These are phyloP conservation scores for Penicillium sp. DNA, from an alignment of 2,329 filamentous ascomycete genomes.

Conservation along the genomic window DNA sequence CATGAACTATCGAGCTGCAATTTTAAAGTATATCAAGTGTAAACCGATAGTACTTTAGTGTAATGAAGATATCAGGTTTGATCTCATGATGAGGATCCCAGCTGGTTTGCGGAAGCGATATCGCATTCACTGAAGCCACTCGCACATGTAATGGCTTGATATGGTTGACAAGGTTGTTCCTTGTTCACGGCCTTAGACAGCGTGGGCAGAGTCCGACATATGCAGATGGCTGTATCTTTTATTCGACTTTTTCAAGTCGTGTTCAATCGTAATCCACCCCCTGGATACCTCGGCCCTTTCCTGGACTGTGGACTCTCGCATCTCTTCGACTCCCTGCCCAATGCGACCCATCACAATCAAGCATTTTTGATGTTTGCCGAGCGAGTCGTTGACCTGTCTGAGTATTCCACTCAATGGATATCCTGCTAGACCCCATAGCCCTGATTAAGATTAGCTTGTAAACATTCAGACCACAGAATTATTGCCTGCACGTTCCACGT, in stretches of 20 bases:
- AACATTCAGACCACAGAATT: not conserved
- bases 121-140: too few relatives aligned
- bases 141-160: too few relatives aligned
- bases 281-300: constrained; percentile 27
- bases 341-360: constrained; percentile 33
- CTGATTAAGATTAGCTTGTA: constrained; percentile 15
- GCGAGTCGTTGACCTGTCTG: constrained; percentile 33
- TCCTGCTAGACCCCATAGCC: constrained; percentile 35
- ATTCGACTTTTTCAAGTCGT: not conserved
- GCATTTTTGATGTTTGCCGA: constrained; percentile 30
- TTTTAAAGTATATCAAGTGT: too few relatives aligned
- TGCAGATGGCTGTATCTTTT: too few relatives aligned
- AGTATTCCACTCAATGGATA: constrained; percentile 38
- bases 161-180: too few relatives aligned
- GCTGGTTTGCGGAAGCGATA: too few relatives aligned
- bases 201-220: too few relatives aligned
- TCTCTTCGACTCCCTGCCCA: constrained; percentile 34
- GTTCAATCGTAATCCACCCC: constrained; percentile 16
- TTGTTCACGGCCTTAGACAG: too few relatives aligned
- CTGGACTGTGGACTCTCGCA: constrained; percentile 24
- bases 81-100: too few relatives aligned
- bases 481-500: constrained; percentile 34
- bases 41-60: too few relatives aligned
- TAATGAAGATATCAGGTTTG: too few relatives aligned
- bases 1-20: too few relatives aligned